phyloP scores from a whole-genome alignment of 78 protist species.

The Chrysochromulina parva region DNA sequence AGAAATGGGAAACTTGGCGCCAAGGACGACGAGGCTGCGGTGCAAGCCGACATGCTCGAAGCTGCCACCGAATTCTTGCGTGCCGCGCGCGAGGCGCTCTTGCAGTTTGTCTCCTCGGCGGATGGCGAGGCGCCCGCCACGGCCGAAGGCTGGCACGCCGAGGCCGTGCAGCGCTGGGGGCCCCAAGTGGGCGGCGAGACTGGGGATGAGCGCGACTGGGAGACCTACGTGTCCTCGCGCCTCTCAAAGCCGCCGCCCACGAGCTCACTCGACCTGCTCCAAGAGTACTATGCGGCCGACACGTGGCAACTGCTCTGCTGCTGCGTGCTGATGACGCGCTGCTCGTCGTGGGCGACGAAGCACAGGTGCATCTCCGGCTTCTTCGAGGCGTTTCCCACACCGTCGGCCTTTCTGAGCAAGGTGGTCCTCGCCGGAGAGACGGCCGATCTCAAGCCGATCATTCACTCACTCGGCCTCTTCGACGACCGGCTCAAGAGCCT shows the following conservation, averaged over 20 bases:
- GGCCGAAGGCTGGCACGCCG: background rate
- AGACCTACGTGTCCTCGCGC: background rate
- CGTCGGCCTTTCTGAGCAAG: background rate
- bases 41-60: background rate
- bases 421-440: background rate
- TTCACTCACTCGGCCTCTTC: background rate
- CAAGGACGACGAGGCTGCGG: background rate
- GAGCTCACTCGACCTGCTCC: background rate
- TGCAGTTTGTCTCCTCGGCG: background rate
- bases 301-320: background rate
- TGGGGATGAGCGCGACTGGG: background rate
- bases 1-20: background rate
- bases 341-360: background rate
- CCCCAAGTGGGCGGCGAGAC: background rate
- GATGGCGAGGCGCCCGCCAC: background rate
- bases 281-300: background rate
- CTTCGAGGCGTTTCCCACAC: background rate
- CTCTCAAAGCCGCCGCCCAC: background rate
- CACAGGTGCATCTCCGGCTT: background rate
- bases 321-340: background rate
- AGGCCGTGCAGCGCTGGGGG: slow-evolving; percentile 26
- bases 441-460: background rate
- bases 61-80: background rate
- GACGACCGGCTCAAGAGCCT: background rate
- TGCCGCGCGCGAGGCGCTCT: background rate